A percentile compares a stretch with the other conserved stretches of the same genome.
Evolutionary conservation across 257 asterid genomes (phyloP).

Genomic region (Orobanche coerulescens): DNA sequence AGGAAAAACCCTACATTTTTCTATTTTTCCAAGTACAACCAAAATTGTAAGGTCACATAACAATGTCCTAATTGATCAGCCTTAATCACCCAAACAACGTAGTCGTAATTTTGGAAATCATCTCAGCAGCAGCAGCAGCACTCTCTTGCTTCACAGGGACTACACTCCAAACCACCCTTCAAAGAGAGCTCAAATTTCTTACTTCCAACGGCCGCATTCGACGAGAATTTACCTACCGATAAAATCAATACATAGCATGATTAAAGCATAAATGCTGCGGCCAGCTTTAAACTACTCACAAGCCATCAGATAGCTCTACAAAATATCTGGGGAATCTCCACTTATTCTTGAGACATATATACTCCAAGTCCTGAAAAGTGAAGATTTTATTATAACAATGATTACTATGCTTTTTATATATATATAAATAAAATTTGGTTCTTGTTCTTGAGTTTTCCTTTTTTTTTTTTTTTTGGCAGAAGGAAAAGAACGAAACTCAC

Average conservation of each 20-base stretch:
- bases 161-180: slow-evolving; percentile 18
- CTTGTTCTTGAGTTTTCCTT: too few species aligned
- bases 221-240: slow-evolving; percentile 36
- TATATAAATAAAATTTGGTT: background rate
- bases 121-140: slow-evolving; percentile 41
- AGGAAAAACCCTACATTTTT: too few species aligned
- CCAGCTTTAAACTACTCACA: too few species aligned
- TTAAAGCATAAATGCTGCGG: background rate
- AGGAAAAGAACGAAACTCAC: slow-evolving; percentile 22
- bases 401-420: background rate
- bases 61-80: background rate
- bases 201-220: slow-evolving; percentile 22
- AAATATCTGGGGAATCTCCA: slow-evolving; percentile 39
- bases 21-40: too few species aligned
- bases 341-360: slow-evolving; percentile 26
- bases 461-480: background rate
- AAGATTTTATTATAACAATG: background rate
- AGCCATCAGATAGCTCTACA: slow-evolving; percentile 30
- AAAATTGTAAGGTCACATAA: background rate
- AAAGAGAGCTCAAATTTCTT: slow-evolving; percentile 7
- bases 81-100: background rate
- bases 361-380: slow-evolving; percentile 35
- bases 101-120: slow-evolving; percentile 24
- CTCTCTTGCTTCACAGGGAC: slow-evolving; percentile 37
- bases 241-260: background rate